A percentile compares a stretch with the other conserved stretches of the same genome.
Evolutionary conservation across 1,284 basidiomycete genomes (phyloP).

Genomic region (Cryptococcus maquisensis): DNA sequence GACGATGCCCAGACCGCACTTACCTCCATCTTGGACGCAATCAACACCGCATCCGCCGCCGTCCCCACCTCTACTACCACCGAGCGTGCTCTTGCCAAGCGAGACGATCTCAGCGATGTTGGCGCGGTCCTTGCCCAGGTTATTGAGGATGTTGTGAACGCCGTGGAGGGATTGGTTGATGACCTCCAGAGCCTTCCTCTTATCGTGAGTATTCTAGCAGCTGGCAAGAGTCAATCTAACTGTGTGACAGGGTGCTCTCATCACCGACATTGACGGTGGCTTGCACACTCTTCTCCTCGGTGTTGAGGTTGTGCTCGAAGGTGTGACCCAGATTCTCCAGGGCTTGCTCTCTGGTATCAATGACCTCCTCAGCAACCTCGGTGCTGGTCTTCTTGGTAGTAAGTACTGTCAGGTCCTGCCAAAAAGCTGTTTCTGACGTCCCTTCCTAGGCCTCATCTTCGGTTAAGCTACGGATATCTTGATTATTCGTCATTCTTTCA

Average conservation of each 20-base stretch:
- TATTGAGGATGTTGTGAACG: constrained; percentile 16
- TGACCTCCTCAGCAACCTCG: constrained; percentile 10
- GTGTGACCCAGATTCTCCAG: constrained; percentile 13
- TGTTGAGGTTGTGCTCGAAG: constrained; percentile 10
- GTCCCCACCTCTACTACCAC: not conserved
- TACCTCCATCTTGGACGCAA: constrained; percentile 5
- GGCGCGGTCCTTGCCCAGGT: constrained; percentile 14
- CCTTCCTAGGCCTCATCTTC: not conserved
- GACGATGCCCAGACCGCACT: constrained; percentile 4
- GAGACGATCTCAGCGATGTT: constrained; percentile 14
- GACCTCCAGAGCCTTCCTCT: constrained; percentile 14
- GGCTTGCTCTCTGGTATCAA: constrained; percentile 12
- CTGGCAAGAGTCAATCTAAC: not conserved
- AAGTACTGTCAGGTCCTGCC: not conserved
- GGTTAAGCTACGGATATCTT: not conserved
- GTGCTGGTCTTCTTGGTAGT: constrained; percentile 16
- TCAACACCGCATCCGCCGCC: constrained; percentile 2
- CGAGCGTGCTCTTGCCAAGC: constrained; percentile 1
- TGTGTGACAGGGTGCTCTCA: constrained; percentile 11
- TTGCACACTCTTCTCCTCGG: constrained; percentile 14
- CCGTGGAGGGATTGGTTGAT: constrained; percentile 14
- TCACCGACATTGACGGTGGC: constrained; percentile 13
- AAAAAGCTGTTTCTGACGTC: not conserved
- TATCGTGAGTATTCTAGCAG: constrained; percentile 15
- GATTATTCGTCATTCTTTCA: no score